A percentile compares a stretch with the other conserved stretches of the same genome.
Evolutionary conservation across 345 rosid species (phyloP).

Genomic region (Cochlearia excelsa): DNA sequence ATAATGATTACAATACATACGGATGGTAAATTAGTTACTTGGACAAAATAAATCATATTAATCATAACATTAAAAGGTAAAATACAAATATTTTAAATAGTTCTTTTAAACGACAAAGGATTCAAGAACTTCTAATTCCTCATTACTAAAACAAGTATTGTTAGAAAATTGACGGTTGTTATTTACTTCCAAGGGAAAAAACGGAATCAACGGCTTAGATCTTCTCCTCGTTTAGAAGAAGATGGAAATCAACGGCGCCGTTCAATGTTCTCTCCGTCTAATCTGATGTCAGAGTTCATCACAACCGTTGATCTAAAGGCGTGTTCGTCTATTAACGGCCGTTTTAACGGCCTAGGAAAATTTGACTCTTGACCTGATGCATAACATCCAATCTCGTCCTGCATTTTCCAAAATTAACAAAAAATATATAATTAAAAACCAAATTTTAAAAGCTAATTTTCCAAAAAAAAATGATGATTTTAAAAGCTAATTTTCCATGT

Average conservation of each 20-base stretch:
- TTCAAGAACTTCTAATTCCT: slow-evolving; percentile 13
- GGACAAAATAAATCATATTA: not conserved
- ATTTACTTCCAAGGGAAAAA: not conserved
- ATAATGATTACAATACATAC: not conserved
- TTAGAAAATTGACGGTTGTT: slow-evolving; percentile 21
- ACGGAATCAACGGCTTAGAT: slow-evolving; percentile 38
- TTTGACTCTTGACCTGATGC: slow-evolving; percentile 42
- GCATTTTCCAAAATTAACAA: slow-evolving; percentile 16
- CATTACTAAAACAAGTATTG: slow-evolving; percentile 27
- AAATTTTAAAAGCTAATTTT: too few relatives aligned
- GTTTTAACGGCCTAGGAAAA: slow-evolving; percentile 30
- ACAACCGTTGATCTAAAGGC: slow-evolving; percentile 44
- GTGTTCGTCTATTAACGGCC: slow-evolving; percentile 16
- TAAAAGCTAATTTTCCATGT: too few relatives aligned
- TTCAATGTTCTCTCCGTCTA: slow-evolving; percentile 31
- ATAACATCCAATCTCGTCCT: slow-evolving; percentile 54
- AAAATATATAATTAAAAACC: not conserved
- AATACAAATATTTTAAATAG: slow-evolving; percentile 11
- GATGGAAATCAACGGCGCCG: slow-evolving; percentile 27
- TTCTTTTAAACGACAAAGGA: slow-evolving; percentile 15
- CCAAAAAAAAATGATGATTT: not conserved
- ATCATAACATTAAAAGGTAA: not conserved
- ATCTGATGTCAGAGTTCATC: slow-evolving; percentile 37
- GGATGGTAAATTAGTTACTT: not conserved
- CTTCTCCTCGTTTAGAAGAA: slow-evolving; percentile 41